Conservation (phyloP, 169 alveolate species). For the Besnoitia besnoiti region DNA sequence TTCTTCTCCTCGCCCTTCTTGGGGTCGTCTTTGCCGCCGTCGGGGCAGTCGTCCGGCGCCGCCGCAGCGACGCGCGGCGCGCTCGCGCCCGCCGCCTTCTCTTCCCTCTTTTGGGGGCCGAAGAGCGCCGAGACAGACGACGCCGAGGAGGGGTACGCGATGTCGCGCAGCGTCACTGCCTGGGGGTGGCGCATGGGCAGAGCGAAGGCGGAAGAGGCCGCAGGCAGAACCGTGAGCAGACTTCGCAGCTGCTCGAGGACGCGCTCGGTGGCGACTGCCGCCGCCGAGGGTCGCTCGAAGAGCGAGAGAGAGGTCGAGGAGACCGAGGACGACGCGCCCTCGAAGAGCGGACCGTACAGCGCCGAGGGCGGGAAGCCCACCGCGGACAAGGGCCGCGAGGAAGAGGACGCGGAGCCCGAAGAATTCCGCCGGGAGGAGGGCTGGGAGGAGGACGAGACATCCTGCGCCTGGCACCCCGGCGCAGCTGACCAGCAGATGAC, state of each 20-base stretch:
- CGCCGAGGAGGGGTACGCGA: not conserved
- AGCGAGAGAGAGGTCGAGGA: not conserved
- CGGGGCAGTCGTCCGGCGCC: not conserved
- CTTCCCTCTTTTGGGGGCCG: slow-evolving; percentile 27
- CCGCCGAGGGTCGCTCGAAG: slow-evolving; percentile 42
- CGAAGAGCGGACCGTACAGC: not conserved
- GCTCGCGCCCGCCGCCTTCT: not conserved
- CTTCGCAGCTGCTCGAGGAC: slow-evolving; percentile 68
- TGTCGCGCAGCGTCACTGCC: slow-evolving; percentile 34
- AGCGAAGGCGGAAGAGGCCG: slow-evolving; percentile 47
- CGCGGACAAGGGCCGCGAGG: not conserved
- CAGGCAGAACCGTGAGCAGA: slow-evolving; percentile 60
- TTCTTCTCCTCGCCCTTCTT: not conserved
- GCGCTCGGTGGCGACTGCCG: slow-evolving; percentile 66
- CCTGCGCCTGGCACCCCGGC: slow-evolving; percentile 25
- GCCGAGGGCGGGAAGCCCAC: slow-evolving; percentile 23
- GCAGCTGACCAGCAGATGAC: slow-evolving; percentile 64
- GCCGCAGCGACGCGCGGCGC: not conserved
- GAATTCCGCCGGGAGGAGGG: not conserved
- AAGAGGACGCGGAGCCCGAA: not conserved
- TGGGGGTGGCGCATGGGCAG: slow-evolving; percentile 57
- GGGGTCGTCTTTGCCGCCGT: slow-evolving; percentile 1
- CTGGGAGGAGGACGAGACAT: too few relatives aligned
- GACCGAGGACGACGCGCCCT: not conserved
- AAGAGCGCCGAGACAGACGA: not conserved